Base-by-base conservation (phyloP, 2,329 filamentous ascomycete genomes). In the Colletotrichum costaricense region DNA sequence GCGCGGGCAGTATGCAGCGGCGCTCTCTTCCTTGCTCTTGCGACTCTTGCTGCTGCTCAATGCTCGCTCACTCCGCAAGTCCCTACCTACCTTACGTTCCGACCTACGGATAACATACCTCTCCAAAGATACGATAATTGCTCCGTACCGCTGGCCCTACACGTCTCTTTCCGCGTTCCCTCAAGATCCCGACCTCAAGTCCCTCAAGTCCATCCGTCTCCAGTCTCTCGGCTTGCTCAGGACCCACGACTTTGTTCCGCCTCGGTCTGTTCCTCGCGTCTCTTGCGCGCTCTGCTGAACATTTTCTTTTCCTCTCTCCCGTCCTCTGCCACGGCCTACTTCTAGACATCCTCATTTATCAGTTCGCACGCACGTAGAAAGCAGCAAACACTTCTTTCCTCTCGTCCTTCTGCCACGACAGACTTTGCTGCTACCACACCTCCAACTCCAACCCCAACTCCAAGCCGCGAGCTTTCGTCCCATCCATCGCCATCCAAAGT, bases 401-500 rank as follows among this genome's bases (percentile, higher is more conserved):
- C 16, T 7, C 30, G 26, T 52, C 35, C 7, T 26, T n/a, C 24
- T 59, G 35, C 57, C 63, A 58, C 55, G 38, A 55, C 24, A 49
- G 42, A 59, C 58, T 28, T 52, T 46, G 14, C 63, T 46, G 16
- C 63, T 16, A 49, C 30, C 35, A 59, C 54, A 57, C 24, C 42
- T 49, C 19, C 42, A n/a, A 49, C 38, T 42, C 38, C 38, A 42
- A 49, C 38, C 16, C 38, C 38, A 42, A 42, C 57, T 16, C n/a
- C 24, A 42, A 56, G 72, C 30, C 56, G 54, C 28, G 54, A 42
- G 54, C 60, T 30, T 70, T 70, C 70, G 35, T 73, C 70, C 70
- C 56, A 73, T 60, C 60, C 60, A n/a, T 22, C 70, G 28, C 56
- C 55, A 60, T 62, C 46, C 60, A 73, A 73, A 73, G 70, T 73